These are phyloP conservation scores for Candida sp. DNA, from an alignment of 1,139 yeast genomes.

Conservation along the genomic window DNA sequence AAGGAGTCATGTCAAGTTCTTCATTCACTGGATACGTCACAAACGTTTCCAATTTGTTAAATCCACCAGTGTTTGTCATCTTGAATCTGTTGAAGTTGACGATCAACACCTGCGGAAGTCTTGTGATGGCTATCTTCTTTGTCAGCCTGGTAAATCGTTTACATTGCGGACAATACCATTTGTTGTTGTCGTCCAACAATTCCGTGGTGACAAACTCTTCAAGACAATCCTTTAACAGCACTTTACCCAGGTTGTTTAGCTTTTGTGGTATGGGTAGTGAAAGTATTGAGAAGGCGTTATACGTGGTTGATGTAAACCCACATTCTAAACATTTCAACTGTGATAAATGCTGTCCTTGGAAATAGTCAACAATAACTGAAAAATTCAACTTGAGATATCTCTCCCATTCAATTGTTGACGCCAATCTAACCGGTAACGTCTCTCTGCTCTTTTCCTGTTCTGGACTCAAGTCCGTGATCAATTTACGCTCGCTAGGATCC, in stretches of 20 bases:
- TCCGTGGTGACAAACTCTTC: constrained; percentile 72
- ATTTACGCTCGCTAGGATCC: constrained; percentile 40
- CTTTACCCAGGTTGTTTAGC: constrained; percentile 23
- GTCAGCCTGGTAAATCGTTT: constrained; percentile 67
- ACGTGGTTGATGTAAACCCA: constrained; percentile 82
- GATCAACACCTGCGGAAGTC: constrained; percentile 74
- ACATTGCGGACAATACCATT: constrained; percentile 92
- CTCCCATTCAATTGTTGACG: constrained; percentile 96
- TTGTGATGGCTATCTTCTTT: constrained; percentile 69
- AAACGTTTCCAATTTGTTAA: constrained; percentile 65
- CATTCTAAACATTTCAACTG: constrained; percentile 80
- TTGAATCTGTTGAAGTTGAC: constrained; percentile 84
- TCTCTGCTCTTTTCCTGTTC: constrained; percentile 83
- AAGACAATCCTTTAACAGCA: constrained; percentile 66
- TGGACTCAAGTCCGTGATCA: constrained; percentile 55
- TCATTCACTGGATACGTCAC: constrained; percentile 63
- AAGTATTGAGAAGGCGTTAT: constrained; percentile 77
- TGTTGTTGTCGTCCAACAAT: constrained; percentile 76
- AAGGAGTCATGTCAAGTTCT: constrained; percentile 67
- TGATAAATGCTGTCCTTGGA: constrained; percentile 92
- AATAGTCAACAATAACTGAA: constrained; percentile 82
- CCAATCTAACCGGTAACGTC: constrained; percentile 74
- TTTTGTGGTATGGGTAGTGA: constrained; percentile 72
- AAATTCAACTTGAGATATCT: constrained; percentile 84
- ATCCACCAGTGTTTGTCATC: constrained; percentile 44